Conservation (phyloP, 352 stramenopile genomes). For the Phytopythium montanum region DNA sequence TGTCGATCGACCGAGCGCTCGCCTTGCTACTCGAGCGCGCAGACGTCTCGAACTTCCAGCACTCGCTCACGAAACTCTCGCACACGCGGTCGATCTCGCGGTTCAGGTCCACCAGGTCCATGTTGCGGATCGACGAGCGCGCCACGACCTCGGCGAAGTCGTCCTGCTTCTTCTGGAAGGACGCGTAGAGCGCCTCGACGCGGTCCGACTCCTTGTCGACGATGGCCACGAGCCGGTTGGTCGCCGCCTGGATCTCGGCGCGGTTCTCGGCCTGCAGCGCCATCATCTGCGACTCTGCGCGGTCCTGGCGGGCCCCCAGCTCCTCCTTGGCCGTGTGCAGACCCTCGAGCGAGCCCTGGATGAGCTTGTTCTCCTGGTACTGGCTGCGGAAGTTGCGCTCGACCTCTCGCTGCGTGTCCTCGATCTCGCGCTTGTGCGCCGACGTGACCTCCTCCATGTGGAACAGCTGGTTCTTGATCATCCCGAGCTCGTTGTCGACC, state of each 20-base stretch:
- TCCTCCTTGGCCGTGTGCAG: slow-evolving; percentile 49
- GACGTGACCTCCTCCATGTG: slow-evolving; percentile 69
- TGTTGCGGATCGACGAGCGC: slow-evolving; percentile 77
- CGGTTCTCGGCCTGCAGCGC: slow-evolving; percentile 67
- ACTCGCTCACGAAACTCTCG: slow-evolving; percentile 78
- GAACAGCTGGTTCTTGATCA: slow-evolving; percentile 77
- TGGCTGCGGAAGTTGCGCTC: slow-evolving; percentile 54
- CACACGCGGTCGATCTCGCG: slow-evolving; percentile 76
- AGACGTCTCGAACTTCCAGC: slow-evolving; percentile 87
- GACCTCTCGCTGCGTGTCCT: slow-evolving; percentile 53
- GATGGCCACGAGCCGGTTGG: slow-evolving; percentile 53
- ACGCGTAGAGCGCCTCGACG: slow-evolving; percentile 73
- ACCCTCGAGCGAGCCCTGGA: slow-evolving; percentile 32
- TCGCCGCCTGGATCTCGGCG: slow-evolving; percentile 66
- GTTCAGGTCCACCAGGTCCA: slow-evolving; percentile 76
- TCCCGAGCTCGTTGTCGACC: slow-evolving; percentile 54
- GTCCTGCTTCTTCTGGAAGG: slow-evolving; percentile 80
- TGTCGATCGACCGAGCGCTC: slow-evolving; percentile 30
- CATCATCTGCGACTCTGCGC: slow-evolving; percentile 60
- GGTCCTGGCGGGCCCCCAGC: slow-evolving; percentile 47
- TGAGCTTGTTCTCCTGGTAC: slow-evolving; percentile 47
- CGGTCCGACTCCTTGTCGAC: slow-evolving; percentile 81
- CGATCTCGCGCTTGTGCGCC: slow-evolving; percentile 48
- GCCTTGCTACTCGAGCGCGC: slow-evolving; percentile 51
- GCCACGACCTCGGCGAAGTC: slow-evolving; percentile 76